Conservation (phyloP, 2,329 filamentous ascomycete genomes). For the Aspergillus sp. region DNA sequence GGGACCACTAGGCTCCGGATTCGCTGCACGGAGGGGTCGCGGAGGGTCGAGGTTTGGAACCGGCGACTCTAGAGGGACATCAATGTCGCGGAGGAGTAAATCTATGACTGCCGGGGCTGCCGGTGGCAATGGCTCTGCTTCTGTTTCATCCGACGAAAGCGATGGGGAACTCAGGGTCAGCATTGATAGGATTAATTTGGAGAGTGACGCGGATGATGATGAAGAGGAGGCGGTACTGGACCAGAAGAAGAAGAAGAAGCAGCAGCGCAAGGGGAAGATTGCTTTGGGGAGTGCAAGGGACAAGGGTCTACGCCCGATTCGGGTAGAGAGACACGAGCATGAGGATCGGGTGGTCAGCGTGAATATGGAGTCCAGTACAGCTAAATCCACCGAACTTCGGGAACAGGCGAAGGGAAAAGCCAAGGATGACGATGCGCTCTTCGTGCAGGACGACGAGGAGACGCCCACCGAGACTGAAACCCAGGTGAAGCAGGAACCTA, state of each 20-base stretch:
- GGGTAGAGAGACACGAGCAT: conserved; percentile 57
- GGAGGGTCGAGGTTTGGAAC: conserved; percentile 24
- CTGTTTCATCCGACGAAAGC: conserved; percentile 47
- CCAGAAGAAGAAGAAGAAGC: conserved; percentile 31
- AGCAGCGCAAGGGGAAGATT: conserved; percentile 25
- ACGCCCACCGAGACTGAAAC: conserved; percentile 23
- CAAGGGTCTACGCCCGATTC: conserved; percentile 50
- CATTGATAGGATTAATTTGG: conserved; percentile 59
- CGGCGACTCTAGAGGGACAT: conserved; percentile 26
- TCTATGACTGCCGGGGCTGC: conserved; percentile 25
- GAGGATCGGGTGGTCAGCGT: conserved; percentile 55
- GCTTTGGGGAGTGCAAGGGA: conserved; percentile 11
- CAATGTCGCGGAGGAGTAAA: conserved; percentile 29
- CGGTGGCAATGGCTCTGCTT: conserved; percentile 15
- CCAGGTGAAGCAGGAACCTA: conserved; percentile 55
- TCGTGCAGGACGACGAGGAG: conserved; percentile 20
- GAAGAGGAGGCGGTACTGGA: conserved; percentile 23
- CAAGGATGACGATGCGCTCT: conserved; percentile 26
- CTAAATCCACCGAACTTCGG: conserved; percentile 44
- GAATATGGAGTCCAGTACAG: conserved; percentile 54
- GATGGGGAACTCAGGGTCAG: conserved; percentile 49
- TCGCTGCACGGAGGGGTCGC: conserved; percentile 25
- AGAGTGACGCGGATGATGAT: conserved; percentile 53
- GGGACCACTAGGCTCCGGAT: conserved; percentile 29
- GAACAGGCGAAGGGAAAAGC: conserved; percentile 32